phyloP scores from a whole-genome alignment of 805 yeast genomes.

The Starmerella gropengiesseri region DNA sequence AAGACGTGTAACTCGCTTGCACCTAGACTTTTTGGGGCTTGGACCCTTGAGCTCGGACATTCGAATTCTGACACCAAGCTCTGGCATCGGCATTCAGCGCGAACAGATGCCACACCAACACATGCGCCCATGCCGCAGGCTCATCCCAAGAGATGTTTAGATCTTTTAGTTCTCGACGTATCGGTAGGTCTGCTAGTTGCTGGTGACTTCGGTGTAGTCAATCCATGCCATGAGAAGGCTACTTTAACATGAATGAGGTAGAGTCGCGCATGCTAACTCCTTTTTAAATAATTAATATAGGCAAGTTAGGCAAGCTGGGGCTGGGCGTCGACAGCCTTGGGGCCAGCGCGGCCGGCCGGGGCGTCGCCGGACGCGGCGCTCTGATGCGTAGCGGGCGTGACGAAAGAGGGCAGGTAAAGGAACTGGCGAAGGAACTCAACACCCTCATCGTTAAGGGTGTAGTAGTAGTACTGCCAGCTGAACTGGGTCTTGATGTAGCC shows the following conservation, averaged over 20 bases:
- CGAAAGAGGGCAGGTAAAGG: slow-evolving; percentile 97
- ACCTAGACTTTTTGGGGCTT: no score
- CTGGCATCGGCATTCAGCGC: no score
- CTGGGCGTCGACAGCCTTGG: slow-evolving; percentile 28
- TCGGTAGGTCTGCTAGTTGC: no score
- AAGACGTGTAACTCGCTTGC: no score
- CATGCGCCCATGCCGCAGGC: no score
- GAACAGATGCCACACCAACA: no score
- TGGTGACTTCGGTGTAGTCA: no score
- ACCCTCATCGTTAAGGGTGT: slow-evolving; percentile 99
- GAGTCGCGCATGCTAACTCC: slow-evolving; percentile 6
- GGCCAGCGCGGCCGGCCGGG: slow-evolving; percentile 31
- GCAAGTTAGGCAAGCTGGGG: slow-evolving; percentile 30
- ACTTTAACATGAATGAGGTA: slow-evolving; percentile 4
- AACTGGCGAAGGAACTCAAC: slow-evolving; percentile 95
- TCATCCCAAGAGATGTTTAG: no score
- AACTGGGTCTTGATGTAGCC: slow-evolving; percentile 99
- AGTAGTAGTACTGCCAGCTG: slow-evolving; percentile 99
- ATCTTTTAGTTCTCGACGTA: no score
- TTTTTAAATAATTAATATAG: slow-evolving; percentile 18
- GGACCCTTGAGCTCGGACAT: no score
- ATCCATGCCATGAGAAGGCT: no score
- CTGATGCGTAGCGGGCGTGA: slow-evolving; percentile 96
- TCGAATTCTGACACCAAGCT: no score
- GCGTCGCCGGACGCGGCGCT: slow-evolving; percentile 69